Evolutionary conservation across 1,284 basidiomycete genomes (phyloP).

Genomic region (Agaricales sp.): DNA sequence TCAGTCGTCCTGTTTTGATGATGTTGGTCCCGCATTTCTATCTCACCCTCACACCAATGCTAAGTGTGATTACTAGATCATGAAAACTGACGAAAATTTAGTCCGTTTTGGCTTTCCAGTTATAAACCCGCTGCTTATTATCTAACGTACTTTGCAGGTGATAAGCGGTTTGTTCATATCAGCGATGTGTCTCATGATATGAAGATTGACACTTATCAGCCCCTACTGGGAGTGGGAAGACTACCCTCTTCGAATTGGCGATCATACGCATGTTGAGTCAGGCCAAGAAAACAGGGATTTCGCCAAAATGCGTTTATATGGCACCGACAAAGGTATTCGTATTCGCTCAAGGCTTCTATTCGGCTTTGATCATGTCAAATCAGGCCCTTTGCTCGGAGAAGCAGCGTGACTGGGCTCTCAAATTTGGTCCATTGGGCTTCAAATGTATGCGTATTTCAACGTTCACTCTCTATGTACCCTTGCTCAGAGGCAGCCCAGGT

Average conservation of each 20-base stretch:
- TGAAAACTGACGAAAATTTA: constrained; percentile 64
- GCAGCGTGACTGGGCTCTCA: constrained; percentile 73
- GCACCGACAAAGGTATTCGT: constrained; percentile 79
- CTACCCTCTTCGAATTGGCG: constrained; percentile 87
- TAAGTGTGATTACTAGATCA: constrained; percentile 34
- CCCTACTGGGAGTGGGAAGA: constrained; percentile 90
- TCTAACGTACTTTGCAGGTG: constrained; percentile 36
- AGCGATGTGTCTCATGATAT: constrained; percentile 5
- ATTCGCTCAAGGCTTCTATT: background rate
- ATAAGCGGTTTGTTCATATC: constrained; percentile 51
- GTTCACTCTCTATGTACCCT: background rate
- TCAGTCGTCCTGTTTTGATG: constrained; percentile 75
- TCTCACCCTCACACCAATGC: constrained; percentile 2
- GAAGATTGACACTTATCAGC: constrained; percentile 33
- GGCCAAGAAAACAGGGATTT: constrained; percentile 23
- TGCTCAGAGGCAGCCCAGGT: constrained; percentile 31
- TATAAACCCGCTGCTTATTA: background rate
- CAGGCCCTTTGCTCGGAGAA: constrained; percentile 87
- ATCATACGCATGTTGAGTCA: constrained; percentile 70
- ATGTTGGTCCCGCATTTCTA: constrained; percentile 31
- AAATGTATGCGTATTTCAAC: constrained; percentile 40
- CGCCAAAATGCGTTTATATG: constrained; percentile 79
- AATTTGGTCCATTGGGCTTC: constrained; percentile 67
- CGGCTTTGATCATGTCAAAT: too few species aligned
- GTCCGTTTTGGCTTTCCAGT: constrained; percentile 27